Evolutionary conservation across 2,329 filamentous ascomycete species (phyloP), one percentile per base, ranked within the genome.

Genomic region (Xylariaceae sp.): DNA sequence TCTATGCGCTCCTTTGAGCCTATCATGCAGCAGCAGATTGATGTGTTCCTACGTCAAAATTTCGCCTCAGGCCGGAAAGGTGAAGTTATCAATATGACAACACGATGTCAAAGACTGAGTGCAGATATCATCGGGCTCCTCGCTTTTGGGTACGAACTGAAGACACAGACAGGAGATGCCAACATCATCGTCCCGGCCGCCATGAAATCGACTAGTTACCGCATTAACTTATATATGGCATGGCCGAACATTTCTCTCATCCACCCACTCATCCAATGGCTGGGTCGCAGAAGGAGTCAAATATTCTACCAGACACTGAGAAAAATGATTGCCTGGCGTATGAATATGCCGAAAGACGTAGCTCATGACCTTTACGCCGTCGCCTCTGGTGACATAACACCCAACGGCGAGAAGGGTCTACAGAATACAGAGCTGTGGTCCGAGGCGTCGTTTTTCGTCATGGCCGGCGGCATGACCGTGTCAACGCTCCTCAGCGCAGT

Each of bases 1-100:
- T 59, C 53, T 0, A 55, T 54, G 38, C 52, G 49, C 4, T 6
- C 38, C 15, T 59, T 59, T 39, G 52, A 56, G 46, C 53, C 53
- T 2, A 53, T 47, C 3, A 56, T 59, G 53, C 32, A 11, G 3
- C n/a, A 12, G 17, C 36, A 55, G 19, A 42, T 57, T 1, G 49
- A 54, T 17, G 31, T 55, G 11, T 53, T 54, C 30, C 42, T 51
- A 2, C 40, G 27, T 11, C 42, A 49, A 6, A 36, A 51, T 7
- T 43, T 51, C 4, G 22, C 30, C n/a, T 50, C 51, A 5, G 46
- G 43, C 18, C 41, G 44, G 36, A 41, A 41, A 30, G 36, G 7
- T 15, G n/a, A 38, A 11, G 10, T 35, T 6, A 30, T 54, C 30
- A 50, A 56, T 30, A 54, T 52, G 47, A 50, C 51, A 38, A 33